Conservation (phyloP, 192 early-diverging fungal genomes). For the Tieghemiomyces parasiticus region DNA sequence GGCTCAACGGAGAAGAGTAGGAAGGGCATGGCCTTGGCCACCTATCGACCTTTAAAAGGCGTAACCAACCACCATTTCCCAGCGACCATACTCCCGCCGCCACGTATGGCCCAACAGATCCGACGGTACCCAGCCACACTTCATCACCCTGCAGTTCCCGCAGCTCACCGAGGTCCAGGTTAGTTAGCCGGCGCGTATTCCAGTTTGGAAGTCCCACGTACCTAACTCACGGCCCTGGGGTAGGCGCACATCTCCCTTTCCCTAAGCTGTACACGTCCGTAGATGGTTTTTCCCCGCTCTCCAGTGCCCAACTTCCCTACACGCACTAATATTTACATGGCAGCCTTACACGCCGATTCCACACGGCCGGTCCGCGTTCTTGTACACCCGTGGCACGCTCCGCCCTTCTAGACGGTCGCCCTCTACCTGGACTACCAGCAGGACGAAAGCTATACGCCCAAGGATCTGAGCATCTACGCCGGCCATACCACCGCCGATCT, state of each 20-base stretch:
- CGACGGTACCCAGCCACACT: slow-evolving; percentile 57
- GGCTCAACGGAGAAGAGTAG: not conserved
- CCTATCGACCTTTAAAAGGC: not conserved
- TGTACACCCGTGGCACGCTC: not conserved
- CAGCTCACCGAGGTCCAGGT: slow-evolving; percentile 42
- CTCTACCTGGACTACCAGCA: slow-evolving; percentile 53
- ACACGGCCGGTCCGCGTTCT: not conserved
- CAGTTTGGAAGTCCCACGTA: slow-evolving; percentile 11
- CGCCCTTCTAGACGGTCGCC: slow-evolving; percentile 26
- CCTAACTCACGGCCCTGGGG: not conserved
- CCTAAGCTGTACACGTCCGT: too few species aligned
- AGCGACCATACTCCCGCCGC: not conserved
- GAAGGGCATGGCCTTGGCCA: not conserved
- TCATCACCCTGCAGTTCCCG: slow-evolving; percentile 55
- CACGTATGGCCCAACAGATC: slow-evolving; percentile 30
- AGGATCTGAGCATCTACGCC: slow-evolving; percentile 40
- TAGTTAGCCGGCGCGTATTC: not conserved
- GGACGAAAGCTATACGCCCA: slow-evolving; percentile 76
- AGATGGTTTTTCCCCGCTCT: not conserved
- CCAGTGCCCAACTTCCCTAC: not conserved
- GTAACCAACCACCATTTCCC: not conserved
- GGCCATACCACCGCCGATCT: slow-evolving; percentile 54
- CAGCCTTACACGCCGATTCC: slow-evolving; percentile 2
- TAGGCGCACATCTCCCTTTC: too few species aligned
- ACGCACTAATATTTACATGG: not conserved